Evolutionary conservation across 805 yeast species (phyloP), one percentile per base, ranked within the genome.

Genomic region (Metschnikowia reukaufii): DNA sequence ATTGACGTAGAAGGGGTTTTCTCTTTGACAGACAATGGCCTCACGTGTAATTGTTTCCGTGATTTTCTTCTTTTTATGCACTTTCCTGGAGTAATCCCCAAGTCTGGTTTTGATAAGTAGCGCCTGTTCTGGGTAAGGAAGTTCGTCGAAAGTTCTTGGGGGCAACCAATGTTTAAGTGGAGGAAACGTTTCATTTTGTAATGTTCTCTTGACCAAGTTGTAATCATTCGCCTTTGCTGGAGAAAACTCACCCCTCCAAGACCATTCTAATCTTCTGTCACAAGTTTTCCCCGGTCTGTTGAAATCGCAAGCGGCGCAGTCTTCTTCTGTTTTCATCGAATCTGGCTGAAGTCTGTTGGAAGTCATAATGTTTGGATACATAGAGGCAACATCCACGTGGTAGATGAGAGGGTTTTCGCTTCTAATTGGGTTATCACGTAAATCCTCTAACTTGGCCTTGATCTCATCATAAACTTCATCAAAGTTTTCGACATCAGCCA

Each of bases 331-430:
- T 55, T 94, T 91, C 89, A 94, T 92, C 3, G 98, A 91, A 67
- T 94, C 99, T 0, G 99, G 99, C 64, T 94, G 99, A 44, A 94
- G 74, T 62, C 99, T 81, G 67, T 94, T 94, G 0, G 98, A 87
- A 6, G 96, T 89, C 98, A 94, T 94, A 63, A 94, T 94, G 62
- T 94, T 94, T 5, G 99, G 99, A 62, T 94, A 94, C 99, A 94
- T 94, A 1, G 99, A 94, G 0, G 99, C 97, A 42, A 94, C 99
- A 72, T 94, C 99, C 31, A 95, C 96, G 62, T 94, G 99, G 59
- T 95, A 94, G 52, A 94, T 94, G 39, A 88, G 72, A 0, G 99
- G 99, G 9, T 72, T 71, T 58, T 94, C 98, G 10, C 65, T 63
- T 55, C 97, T 74, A 31, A 73, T 73, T 1, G 92, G 91, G 32